phyloP scores from a whole-genome alignment of 2,329 filamentous ascomycete species.

The Leptosphaerulina australis region DNA sequence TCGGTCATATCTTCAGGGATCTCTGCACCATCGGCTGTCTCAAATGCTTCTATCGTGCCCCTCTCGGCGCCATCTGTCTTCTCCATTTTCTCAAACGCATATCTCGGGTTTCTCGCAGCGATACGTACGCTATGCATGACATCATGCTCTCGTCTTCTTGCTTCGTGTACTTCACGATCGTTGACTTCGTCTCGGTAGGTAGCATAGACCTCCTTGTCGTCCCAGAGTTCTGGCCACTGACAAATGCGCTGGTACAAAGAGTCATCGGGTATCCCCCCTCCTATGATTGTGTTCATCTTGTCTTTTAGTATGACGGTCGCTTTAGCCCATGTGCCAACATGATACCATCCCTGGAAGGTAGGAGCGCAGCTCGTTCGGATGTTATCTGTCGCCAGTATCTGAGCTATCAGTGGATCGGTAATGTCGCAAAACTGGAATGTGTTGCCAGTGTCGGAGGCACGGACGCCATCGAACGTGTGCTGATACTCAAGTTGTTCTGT shows the following conservation, averaged over 20 bases:
- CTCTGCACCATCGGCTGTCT: conserved; percentile 28
- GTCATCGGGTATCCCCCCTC: conserved; percentile 42
- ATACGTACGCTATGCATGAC: conserved; percentile 43
- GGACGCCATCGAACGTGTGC: conserved; percentile 83
- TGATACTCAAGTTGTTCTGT: conserved; percentile 33
- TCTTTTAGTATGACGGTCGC: conserved; percentile 85
- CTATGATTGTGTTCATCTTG: conserved; percentile 65
- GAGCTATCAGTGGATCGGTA: conserved; percentile 73
- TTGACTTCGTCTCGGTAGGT: conserved; percentile 39
- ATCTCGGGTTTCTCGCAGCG: conserved; percentile 42
- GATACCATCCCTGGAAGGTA: conserved; percentile 77
- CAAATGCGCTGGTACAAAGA: conserved; percentile 40
- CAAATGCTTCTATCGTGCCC: background rate
- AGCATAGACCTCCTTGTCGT: conserved; percentile 39
- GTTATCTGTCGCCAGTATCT: conserved; percentile 68
- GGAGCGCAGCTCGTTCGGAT: conserved; percentile 53
- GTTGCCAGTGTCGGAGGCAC: conserved; percentile 78
- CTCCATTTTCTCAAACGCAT: conserved; percentile 44
- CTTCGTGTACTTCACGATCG: conserved; percentile 28
- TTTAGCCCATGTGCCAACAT: conserved; percentile 80
- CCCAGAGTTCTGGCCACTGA: conserved; percentile 43
- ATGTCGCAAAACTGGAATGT: conserved; percentile 96
- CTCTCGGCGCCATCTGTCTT: conserved; percentile 4
- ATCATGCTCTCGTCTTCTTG: conserved; percentile 37
- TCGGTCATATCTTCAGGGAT: conserved; percentile 43